Evolutionary conservation across 805 yeast genomes (phyloP).

Genomic region (Metschnikowia aberdeeniae): DNA sequence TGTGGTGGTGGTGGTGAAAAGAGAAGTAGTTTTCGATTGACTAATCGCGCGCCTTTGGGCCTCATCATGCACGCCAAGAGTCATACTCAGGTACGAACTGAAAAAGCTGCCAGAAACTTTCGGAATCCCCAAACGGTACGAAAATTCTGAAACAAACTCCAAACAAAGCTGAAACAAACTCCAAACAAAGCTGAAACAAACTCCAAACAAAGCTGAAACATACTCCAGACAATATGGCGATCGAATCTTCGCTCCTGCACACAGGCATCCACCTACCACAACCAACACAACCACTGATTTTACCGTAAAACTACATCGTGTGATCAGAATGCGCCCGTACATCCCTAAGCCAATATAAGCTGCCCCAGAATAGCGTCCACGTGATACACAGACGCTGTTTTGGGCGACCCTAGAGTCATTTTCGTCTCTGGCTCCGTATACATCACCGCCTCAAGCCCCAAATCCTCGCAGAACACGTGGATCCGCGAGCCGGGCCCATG

Average conservation of each 20-base stretch:
- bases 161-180: too few species aligned
- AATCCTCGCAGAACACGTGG: slow-evolving; percentile 39
- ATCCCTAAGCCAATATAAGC: slow-evolving; percentile 29
- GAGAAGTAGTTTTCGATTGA: neutral
- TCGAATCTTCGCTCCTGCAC: neutral
- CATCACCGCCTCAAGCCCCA: slow-evolving; percentile 46
- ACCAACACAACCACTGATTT: too few species aligned
- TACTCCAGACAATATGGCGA: too few species aligned
- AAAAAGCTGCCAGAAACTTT: neutral
- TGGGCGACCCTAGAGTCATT: slow-evolving; percentile 40
- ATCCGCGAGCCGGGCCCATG: neutral
- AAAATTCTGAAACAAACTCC: too few species aligned
- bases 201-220: too few species aligned
- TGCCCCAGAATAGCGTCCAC: slow-evolving; percentile 39
- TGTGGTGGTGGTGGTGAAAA: slow-evolving; percentile 1
- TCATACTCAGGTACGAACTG: neutral
- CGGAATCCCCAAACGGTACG: too few species aligned
- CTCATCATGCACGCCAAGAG: neutral
- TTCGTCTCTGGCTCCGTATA: slow-evolving; percentile 16
- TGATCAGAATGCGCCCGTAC: too few species aligned
- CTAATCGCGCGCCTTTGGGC: neutral
- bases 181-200: too few species aligned
- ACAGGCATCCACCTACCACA: neutral
- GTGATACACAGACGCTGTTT: slow-evolving; percentile 42
- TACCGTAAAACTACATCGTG: too few species aligned